phyloP scores from a whole-genome alignment of 257 asterid genomes.

The Verbascum thapsus region DNA sequence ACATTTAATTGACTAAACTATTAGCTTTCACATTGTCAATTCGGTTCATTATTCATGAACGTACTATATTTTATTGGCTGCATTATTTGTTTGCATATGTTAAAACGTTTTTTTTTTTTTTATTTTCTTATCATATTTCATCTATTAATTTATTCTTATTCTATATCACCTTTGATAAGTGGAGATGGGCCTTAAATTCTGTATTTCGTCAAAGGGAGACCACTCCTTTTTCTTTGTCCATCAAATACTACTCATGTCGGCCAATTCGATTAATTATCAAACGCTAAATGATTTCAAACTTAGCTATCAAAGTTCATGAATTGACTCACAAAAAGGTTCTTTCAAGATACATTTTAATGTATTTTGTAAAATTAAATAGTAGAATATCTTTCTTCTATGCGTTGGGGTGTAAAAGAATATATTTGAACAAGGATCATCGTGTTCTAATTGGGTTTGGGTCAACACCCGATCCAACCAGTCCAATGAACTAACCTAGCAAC shows the following conservation, averaged over 20 bases:
- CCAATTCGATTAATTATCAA: conserved; percentile 14
- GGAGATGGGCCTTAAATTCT: conserved; percentile 10
- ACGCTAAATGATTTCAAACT: conserved; percentile 10
- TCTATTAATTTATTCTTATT: neutral
- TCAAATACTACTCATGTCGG: conserved; percentile 4
- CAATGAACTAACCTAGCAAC: too few species aligned
- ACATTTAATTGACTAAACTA: conserved; percentile 20
- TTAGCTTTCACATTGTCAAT: conserved; percentile 5
- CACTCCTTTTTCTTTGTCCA: neutral
- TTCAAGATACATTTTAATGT: too few species aligned
- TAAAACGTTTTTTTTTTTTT: conserved; percentile 22
- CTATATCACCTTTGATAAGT: neutral
- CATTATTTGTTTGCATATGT: conserved; percentile 9
- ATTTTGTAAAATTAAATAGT: too few species aligned
- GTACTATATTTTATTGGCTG: conserved; percentile 1
- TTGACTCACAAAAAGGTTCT: neutral
- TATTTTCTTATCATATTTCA: neutral
- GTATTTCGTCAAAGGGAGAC: neutral
- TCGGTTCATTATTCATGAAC: neutral
- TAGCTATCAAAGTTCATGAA: neutral
- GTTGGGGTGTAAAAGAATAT: too few species aligned
- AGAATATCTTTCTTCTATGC: too few species aligned
- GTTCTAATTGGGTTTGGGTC: too few species aligned
- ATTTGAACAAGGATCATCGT: too few species aligned
- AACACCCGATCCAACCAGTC: too few species aligned